Percentiles rank a stretch among this genome's conserved stretches.
Evolutionary conservation across 768 basidiomycete species (phyloP).

Genomic region (Lyophyllum decastes): DNA sequence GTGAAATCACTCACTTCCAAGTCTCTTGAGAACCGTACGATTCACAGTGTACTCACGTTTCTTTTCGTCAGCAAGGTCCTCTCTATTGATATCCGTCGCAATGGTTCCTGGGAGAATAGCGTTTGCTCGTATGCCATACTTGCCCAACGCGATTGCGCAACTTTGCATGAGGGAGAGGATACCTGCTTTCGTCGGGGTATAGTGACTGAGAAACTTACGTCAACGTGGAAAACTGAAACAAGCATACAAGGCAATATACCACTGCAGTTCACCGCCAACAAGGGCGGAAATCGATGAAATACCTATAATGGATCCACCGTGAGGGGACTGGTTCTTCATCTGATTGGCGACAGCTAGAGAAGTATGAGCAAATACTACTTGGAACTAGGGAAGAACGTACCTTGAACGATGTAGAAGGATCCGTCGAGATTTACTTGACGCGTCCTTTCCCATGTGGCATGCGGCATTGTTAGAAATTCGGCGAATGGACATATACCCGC

Average conservation of each 20-base stretch:
- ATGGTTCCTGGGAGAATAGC: conserved; percentile 77
- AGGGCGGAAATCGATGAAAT: conserved; percentile 80
- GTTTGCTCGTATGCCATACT: conserved; percentile 73
- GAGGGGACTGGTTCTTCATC: conserved; percentile 68
- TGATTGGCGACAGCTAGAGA: conserved; percentile 64
- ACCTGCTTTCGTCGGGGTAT: conserved; percentile 80
- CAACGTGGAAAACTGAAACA: not conserved
- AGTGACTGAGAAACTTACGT: conserved; percentile 47
- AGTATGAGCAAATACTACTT: conserved; percentile 1
- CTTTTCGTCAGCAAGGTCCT: conserved; percentile 59
- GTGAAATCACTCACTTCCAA: conserved; percentile 48
- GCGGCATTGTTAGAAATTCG: conserved; percentile 71
- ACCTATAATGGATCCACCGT: conserved; percentile 74
- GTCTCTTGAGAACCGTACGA: conserved; percentile 64
- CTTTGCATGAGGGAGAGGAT: conserved; percentile 80
- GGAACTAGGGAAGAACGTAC: conserved; percentile 29
- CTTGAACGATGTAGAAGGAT: conserved; percentile 71
- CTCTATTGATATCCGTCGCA: conserved; percentile 76
- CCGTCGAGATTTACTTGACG: conserved; percentile 77
- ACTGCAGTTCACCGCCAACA: conserved; percentile 75
- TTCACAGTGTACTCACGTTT: conserved; percentile 67
- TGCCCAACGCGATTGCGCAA: conserved; percentile 76
- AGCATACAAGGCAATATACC: conserved; percentile 30
- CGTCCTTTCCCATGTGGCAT: conserved; percentile 60
- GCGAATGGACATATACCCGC: conserved; percentile 78